These are phyloP conservation scores for Plasmodium malariae DNA, from an alignment of 169 alveolate species.

Conservation along the genomic window DNA sequence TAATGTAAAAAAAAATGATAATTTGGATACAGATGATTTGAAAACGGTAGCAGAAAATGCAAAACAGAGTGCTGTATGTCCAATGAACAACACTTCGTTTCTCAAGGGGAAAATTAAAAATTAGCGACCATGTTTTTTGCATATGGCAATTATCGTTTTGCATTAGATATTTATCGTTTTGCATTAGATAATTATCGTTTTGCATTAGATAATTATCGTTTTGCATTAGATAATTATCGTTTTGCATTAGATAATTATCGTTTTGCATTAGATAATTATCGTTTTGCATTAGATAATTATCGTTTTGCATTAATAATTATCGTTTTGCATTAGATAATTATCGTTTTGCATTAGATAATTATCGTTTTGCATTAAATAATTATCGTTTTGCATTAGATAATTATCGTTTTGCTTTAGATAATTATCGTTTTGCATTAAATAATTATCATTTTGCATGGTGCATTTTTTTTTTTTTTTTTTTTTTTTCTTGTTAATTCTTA, in stretches of 20 bases:
- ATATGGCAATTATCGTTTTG: too few species aligned
- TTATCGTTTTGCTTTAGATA: not conserved
- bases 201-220: not conserved
- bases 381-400: not conserved
- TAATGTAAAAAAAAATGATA: constrained; percentile 47
- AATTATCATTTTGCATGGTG: not conserved
- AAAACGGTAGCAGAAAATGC: constrained; percentile 9
- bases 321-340: not conserved
- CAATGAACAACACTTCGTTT: constrained; percentile 11
- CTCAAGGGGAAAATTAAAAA: constrained; percentile 6
- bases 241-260: not conserved
- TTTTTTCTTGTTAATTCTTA: too few species aligned
- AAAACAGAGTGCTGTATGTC: constrained; percentile 12
- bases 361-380: not conserved
- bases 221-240: not conserved
- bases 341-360: not conserved
- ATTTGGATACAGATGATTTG: constrained; percentile 63
- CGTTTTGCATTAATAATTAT: not conserved
- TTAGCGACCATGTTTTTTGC: too few species aligned
- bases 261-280: not conserved
- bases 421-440: not conserved
- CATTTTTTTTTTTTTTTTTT: not conserved
- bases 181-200: too few species aligned
- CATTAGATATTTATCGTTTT: too few species aligned
- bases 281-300: not conserved